Evolutionary conservation across 108 stramenopile species (phyloP).

Genomic region (Cyclotella baltica): DNA sequence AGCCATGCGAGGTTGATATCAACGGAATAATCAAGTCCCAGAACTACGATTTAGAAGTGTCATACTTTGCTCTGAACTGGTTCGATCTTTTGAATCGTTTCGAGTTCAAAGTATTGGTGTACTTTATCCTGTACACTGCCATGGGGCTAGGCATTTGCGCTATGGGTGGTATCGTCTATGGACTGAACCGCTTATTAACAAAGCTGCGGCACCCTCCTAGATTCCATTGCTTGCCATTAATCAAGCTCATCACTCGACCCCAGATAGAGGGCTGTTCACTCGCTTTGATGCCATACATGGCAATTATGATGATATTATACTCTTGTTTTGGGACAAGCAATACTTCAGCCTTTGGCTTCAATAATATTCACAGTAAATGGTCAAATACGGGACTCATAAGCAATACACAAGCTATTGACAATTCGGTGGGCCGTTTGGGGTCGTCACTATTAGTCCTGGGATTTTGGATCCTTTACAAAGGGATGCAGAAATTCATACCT

Average conservation of each 20-base stretch:
- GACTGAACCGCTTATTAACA: constrained; percentile 74
- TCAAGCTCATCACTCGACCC: constrained; percentile 66
- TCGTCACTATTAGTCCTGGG: constrained; percentile 65
- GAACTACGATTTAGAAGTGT: constrained; percentile 71
- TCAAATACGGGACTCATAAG: constrained; percentile 54
- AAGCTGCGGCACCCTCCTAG: constrained; percentile 82
- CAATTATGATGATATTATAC: constrained; percentile 48
- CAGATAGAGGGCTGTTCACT: constrained; percentile 67
- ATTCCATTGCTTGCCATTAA: constrained; percentile 68
- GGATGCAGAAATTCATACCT: constrained; percentile 49
- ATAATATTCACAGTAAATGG: constrained; percentile 69
- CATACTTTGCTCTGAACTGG: constrained; percentile 74
- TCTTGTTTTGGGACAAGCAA: constrained; percentile 54
- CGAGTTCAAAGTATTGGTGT: constrained; percentile 73
- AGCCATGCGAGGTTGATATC: constrained; percentile 70
- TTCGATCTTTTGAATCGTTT: constrained; percentile 81
- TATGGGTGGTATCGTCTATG: constrained; percentile 73
- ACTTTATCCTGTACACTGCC: constrained; percentile 73
- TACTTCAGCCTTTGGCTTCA: constrained; percentile 52
- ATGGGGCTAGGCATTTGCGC: constrained; percentile 63
- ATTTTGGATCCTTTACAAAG: constrained; percentile 57
- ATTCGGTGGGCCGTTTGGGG: constrained; percentile 75
- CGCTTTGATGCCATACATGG: constrained; percentile 65
- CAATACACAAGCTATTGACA: constrained; percentile 52
- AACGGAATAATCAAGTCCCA: constrained; percentile 65